Percentiles rank a stretch among this genome's conserved stretches.
Conservation (phyloP, 352 stramenopile genomes). For the Phytopythium delawarense region DNA sequence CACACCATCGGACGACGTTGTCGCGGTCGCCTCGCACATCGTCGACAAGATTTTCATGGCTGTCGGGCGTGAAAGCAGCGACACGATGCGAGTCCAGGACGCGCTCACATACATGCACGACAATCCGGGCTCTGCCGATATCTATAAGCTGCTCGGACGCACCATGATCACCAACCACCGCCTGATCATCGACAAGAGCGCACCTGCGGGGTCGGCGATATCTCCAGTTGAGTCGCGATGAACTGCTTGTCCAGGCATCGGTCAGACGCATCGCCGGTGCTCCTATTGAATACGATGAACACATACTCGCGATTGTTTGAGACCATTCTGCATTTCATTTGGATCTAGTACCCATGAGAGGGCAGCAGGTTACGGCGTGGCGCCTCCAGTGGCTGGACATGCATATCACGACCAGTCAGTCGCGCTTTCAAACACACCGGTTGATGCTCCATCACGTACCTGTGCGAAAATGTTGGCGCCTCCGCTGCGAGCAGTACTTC, state of each 20-base stretch:
- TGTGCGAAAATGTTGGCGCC: slow-evolving; percentile 14
- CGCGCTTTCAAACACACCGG: neutral
- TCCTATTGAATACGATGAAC: neutral
- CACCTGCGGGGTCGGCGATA: neutral
- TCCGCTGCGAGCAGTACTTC: slow-evolving; percentile 5
- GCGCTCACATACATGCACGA: slow-evolving; percentile 42
- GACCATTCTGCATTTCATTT: neutral
- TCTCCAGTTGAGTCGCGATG: neutral
- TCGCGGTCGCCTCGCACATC: slow-evolving; percentile 53
- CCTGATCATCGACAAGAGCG: slow-evolving; percentile 5
- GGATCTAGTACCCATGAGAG: slow-evolving; percentile 3
- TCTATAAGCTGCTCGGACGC: slow-evolving; percentile 59
- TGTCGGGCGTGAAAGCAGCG: slow-evolving; percentile 30
- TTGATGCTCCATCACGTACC: slow-evolving; percentile 5
- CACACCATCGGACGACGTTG: slow-evolving; percentile 28
- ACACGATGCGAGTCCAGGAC: slow-evolving; percentile 42
- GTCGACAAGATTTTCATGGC: slow-evolving; percentile 59
- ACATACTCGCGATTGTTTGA: neutral
- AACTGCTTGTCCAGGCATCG: neutral
- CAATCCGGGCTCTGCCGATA: slow-evolving; percentile 36
- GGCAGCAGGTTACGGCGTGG: slow-evolving; percentile 22
- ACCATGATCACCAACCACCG: slow-evolving; percentile 45
- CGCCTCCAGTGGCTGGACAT: slow-evolving; percentile 20
- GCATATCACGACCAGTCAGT: neutral
- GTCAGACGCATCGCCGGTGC: neutral